Conservation (phyloP, 192 early-diverging fungal species). For the Rhizophagus sp. region DNA sequence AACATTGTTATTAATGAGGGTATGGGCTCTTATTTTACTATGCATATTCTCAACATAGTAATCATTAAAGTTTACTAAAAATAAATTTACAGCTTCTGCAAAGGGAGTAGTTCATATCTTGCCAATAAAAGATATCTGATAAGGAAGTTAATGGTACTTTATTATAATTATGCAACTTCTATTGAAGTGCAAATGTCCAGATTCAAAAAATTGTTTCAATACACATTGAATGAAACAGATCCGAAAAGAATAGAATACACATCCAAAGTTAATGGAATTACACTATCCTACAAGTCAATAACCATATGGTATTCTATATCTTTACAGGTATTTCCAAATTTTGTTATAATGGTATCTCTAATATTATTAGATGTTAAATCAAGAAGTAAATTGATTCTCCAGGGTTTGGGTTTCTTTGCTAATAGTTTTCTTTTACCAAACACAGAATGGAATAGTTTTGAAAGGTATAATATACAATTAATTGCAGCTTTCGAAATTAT, state of each 20-base stretch:
- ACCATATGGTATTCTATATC: slow-evolving; percentile 3
- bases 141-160: not conserved
- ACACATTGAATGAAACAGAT: not conserved
- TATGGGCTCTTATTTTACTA: not conserved
- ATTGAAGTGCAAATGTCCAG: too few relatives aligned
- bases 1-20: not conserved
- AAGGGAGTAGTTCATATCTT: not conserved
- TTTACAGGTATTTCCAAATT: not conserved
- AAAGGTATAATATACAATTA: slow-evolving; percentile 1
- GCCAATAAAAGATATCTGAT: slow-evolving; percentile 13
- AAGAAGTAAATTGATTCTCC: not conserved
- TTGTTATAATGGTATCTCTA: too few relatives aligned
- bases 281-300: not conserved
- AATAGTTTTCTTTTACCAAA: not conserved
- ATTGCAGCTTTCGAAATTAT: too few relatives aligned
- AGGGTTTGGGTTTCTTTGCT: too few relatives aligned
- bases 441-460: not conserved
- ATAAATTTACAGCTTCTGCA: not conserved
- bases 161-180: too few relatives aligned
- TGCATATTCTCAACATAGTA: not conserved
- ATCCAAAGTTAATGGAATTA: not conserved
- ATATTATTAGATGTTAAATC: too few relatives aligned
- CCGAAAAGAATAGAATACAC: not conserved
- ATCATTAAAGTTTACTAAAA: not conserved
- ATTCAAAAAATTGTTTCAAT: too few relatives aligned